These are phyloP conservation scores for Pinus albicaulis DNA, from an alignment of 75 land plant genomes.

Conservation along the genomic window DNA sequence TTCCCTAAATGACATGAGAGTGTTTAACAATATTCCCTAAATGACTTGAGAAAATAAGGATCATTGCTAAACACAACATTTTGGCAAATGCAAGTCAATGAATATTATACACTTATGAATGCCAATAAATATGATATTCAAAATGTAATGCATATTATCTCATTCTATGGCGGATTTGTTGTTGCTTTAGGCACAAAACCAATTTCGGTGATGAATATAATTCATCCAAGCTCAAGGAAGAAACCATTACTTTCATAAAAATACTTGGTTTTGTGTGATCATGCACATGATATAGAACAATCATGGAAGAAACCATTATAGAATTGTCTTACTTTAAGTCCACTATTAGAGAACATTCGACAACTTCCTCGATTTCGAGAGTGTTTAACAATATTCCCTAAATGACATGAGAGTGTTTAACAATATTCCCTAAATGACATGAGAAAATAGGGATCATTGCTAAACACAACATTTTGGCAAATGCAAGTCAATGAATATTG, in stretches of 20 bases:
- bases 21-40: too few species aligned
- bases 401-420: too few species aligned
- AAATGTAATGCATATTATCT: slow-evolving; percentile 41
- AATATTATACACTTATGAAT: not conserved
- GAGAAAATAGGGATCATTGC: slow-evolving; percentile 32
- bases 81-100: slow-evolving; percentile 54
- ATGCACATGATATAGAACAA: slow-evolving; percentile 27
- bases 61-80: slow-evolving; percentile 35
- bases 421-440: too few species aligned
- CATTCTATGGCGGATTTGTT: slow-evolving; percentile 68
- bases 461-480: slow-evolving; percentile 54
- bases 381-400: slow-evolving; percentile 47
- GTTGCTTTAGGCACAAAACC: slow-evolving; percentile 49
- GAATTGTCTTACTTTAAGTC: slow-evolving; percentile 34
- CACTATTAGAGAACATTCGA: not conserved
- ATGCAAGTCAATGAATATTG: slow-evolving; percentile 25
- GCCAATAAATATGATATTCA: slow-evolving; percentile 71
- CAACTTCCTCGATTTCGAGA: slow-evolving; percentile 27
- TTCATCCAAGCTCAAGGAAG: slow-evolving; percentile 46
- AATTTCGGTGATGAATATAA: slow-evolving; percentile 82
- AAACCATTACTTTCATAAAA: too few species aligned
- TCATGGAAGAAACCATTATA: slow-evolving; percentile 61
- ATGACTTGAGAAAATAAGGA: slow-evolving; percentile 33
- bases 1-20: too few species aligned
- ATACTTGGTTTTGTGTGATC: too few species aligned